Base-by-base conservation (phyloP, 2,329 filamentous ascomycete genomes). In the Clonostachys solani region DNA sequence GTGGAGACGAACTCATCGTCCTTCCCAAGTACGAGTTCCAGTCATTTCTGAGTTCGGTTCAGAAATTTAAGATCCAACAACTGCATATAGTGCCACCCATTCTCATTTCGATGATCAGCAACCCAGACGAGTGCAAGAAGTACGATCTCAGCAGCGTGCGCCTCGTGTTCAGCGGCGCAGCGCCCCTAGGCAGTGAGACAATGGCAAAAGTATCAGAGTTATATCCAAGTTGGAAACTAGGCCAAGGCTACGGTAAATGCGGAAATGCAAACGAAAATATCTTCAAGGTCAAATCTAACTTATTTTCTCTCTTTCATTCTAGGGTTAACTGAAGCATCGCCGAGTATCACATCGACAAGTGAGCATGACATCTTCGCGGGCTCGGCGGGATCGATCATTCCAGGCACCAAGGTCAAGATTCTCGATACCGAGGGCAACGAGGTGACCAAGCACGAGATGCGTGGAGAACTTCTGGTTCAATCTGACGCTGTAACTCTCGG, bases 61-160 rank as follows among this genome's bases (percentile, higher is more conserved):
- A 89, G 56, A 76, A 70, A 33, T 86, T 81, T 71, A 86, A 83
- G 63, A 88, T 94, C 56, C 72, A 74, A 45, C 73, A 75, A 38
- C 70, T 94, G 13, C 85, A 77, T 54, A 63, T 94, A 55, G 88
- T 92, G 0, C 88, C 89, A 10, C 89, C 88, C 0, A 89, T 92
- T 57, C 82, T 92, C 52, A 88, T 92, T 52, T 73, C 81, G 50
- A 80, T 92, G 71, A 73, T 84, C 13, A 86, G 86, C 53, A 83
- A 83, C 57, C 73, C 76, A 49, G 62, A 77, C 1, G 56, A 76
- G 0, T 75, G 81, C 52, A 69, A 74, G 42, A 80, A 87, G 52
- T 88, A 81, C 58, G 84, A 92, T 52, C 68, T 92, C 7, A 84
- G 77, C 54, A 82, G 78, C n/a, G 83, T 92, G 1, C 69, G 66